These are phyloP conservation scores for Peronospora farinosa DNA, from an alignment of 352 stramenopile species.

Conservation along the genomic window DNA sequence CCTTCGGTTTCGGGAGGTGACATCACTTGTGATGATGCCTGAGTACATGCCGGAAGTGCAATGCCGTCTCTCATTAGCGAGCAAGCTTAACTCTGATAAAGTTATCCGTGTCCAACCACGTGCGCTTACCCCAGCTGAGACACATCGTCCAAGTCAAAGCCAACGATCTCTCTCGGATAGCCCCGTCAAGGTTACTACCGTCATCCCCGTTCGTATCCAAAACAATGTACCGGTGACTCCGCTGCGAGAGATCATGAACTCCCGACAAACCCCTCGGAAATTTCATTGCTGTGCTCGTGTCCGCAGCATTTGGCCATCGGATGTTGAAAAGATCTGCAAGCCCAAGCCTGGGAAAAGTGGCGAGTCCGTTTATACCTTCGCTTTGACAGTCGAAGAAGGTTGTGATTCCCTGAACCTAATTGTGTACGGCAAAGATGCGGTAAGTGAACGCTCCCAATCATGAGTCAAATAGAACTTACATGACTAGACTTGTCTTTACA, in stretches of 20 bases:
- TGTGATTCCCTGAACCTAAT: conserved; percentile 53
- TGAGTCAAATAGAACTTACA: neutral
- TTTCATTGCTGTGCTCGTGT: conserved; percentile 57
- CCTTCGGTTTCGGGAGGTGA: conserved; percentile 65
- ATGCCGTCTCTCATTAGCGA: conserved; percentile 20
- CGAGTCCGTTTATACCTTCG: conserved; percentile 67
- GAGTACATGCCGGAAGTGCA: conserved; percentile 44
- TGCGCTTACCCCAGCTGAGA: neutral
- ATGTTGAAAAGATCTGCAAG: conserved; percentile 50
- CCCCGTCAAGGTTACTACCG: conserved; percentile 18
- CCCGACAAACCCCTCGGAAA: conserved; percentile 41
- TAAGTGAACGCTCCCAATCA: conserved; percentile 23
- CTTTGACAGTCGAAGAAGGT: conserved; percentile 45
- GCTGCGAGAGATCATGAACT: conserved; percentile 30
- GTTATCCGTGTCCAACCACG: neutral
- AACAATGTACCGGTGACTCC: conserved; percentile 42
- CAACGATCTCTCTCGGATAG: neutral
- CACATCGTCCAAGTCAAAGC: neutral
- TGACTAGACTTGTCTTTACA: conserved; percentile 14
- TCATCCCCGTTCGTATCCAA: conserved; percentile 43
- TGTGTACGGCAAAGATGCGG: conserved; percentile 61
- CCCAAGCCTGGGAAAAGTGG: conserved; percentile 13
- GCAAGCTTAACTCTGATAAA: neutral
- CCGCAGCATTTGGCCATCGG: conserved; percentile 38
- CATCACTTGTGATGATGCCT: conserved; percentile 56